A percentile compares a stretch with the other conserved stretches of the same genome.
Conservation (phyloP, 148 eudicot species). For the Chenopodium quinoa region DNA sequence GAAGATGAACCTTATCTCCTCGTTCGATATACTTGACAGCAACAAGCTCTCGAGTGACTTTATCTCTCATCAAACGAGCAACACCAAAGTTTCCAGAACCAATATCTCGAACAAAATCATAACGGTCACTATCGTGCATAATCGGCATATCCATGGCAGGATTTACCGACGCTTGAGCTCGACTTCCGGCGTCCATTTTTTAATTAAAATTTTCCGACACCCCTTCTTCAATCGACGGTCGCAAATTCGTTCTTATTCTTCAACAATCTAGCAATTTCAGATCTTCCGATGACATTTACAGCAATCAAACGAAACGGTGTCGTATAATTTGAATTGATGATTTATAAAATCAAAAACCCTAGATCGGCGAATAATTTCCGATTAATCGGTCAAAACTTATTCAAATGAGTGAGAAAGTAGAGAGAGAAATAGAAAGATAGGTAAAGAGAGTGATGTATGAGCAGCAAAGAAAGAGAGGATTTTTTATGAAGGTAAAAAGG, state of each 20-base stretch:
- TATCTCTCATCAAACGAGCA: constrained; percentile 74
- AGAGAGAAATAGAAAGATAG: not conserved
- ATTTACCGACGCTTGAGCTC: constrained; percentile 31
- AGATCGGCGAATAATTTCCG: constrained; percentile 13
- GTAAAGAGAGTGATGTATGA: not conserved
- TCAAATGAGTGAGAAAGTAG: not conserved
- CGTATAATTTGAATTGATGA: not conserved
- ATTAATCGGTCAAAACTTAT: not conserved
- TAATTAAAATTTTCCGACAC: not conserved
- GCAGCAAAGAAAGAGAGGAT: not conserved
- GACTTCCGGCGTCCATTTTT: constrained; percentile 22
- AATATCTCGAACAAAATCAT: constrained; percentile 67
- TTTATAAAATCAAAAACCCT: not conserved
- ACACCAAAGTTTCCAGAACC: constrained; percentile 83
- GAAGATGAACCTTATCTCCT: constrained; percentile 59
- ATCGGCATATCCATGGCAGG: constrained; percentile 70
- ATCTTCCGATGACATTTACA: constrained; percentile 19
- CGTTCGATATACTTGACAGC: constrained; percentile 84
- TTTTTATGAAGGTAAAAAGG: not conserved
- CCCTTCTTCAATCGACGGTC: not conserved
- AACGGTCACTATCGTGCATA: constrained; percentile 64
- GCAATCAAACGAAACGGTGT: not conserved
- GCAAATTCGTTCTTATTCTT: not conserved
- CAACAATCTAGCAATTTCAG: not conserved
- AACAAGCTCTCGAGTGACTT: constrained; percentile 57